These are phyloP conservation scores for Apiotrichum gamsii DNA, from an alignment of 1,284 basidiomycete genomes.

Conservation along the genomic window DNA sequence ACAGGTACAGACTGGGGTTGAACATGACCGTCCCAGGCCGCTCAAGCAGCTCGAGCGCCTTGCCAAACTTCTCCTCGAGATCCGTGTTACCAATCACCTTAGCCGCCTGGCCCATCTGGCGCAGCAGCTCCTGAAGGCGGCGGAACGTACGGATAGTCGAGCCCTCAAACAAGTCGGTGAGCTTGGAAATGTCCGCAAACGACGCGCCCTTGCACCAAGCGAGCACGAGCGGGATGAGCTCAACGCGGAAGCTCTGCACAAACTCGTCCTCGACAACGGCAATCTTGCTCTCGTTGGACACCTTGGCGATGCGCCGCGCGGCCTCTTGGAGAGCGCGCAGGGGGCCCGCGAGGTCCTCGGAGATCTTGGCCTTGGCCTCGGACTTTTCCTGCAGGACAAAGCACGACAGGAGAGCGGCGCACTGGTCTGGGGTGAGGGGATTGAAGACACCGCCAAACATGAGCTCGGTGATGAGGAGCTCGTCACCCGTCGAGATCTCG, in stretches of 20 bases:
- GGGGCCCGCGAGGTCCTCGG: conserved; percentile 87
- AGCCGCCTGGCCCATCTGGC: conserved; percentile 91
- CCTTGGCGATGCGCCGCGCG: conserved; percentile 88
- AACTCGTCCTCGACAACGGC: conserved; percentile 89
- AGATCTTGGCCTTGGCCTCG: conserved; percentile 76
- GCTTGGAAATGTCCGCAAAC: conserved; percentile 94
- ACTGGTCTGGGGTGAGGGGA: conserved; percentile 79
- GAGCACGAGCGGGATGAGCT: conserved; percentile 94
- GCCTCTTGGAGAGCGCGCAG: conserved; percentile 92
- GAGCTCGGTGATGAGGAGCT: conserved; percentile 90
- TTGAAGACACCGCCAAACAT: conserved; percentile 98
- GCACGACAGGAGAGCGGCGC: conserved; percentile 85
- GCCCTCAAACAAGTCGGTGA: conserved; percentile 91
- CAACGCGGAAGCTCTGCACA: conserved; percentile 94
- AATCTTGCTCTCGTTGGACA: conserved; percentile 88
- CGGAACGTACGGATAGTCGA: conserved; percentile 90
- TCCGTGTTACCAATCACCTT: conserved; percentile 95
- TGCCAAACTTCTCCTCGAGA: conserved; percentile 83
- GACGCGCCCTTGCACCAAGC: conserved; percentile 98
- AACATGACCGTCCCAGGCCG: conserved; percentile 90
- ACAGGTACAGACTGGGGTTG: conserved; percentile 53
- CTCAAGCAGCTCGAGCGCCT: conserved; percentile 80
- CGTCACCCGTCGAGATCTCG: conserved; percentile 96
- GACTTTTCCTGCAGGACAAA: conserved; percentile 99
- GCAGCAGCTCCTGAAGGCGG: conserved; percentile 83